Conservation (phyloP, 2,329 filamentous ascomycete species). For the Cryphonectria radicalis region DNA sequence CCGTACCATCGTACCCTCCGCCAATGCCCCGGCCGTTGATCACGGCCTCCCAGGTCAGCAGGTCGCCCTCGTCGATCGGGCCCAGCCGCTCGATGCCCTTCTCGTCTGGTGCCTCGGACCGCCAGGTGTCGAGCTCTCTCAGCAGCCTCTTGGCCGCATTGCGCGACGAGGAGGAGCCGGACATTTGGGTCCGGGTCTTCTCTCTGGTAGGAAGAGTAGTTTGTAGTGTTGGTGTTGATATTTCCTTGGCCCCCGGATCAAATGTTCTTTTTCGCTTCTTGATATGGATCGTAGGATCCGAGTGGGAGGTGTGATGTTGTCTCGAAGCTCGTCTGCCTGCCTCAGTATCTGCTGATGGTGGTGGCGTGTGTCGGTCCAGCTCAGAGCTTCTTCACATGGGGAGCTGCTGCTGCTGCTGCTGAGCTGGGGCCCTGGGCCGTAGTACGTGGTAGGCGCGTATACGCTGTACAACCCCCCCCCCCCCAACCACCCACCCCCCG, state of each 20-base stretch:
- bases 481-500: not conserved
- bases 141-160: constrained; percentile 61
- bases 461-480: not conserved
- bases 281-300: too few relatives aligned
- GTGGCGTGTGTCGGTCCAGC: not conserved
- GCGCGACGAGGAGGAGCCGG: constrained; percentile 44
- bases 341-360: not conserved
- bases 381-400: not conserved
- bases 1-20: constrained; percentile 59
- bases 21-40: constrained; percentile 62
- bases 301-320: not conserved
- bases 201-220: not conserved
- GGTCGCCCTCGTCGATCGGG: constrained; percentile 56
- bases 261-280: too few relatives aligned
- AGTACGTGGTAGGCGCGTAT: constrained; percentile 3
- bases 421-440: too few relatives aligned
- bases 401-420: not conserved
- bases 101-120: constrained; percentile 52
- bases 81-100: constrained; percentile 63
- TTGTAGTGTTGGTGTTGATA: not conserved
- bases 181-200: constrained; percentile 27
- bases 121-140: constrained; percentile 61
- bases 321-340: not conserved
- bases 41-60: constrained; percentile 63
- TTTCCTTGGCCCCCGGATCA: too few relatives aligned